Base-by-base conservation (phyloP, 768 basidiomycete genomes). In the Phanerochaete carnosa region DNA sequence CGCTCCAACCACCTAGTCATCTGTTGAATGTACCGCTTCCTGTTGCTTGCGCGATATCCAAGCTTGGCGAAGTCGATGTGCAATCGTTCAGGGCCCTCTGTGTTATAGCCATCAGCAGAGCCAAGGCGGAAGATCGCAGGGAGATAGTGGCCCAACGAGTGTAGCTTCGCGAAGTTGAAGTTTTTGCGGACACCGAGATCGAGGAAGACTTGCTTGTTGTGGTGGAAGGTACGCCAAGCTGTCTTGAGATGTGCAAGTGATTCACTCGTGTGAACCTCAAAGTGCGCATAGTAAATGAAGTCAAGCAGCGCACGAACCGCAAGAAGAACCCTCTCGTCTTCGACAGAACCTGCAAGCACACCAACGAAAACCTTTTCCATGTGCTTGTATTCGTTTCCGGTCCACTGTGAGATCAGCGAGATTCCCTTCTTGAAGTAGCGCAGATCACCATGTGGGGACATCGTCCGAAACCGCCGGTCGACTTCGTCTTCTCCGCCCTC, bases 381-480 rank as follows among this genome's bases (percentile, higher is more conserved):
- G n/a, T 69, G 65, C 46, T 77, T 77, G 57, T 75, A 69, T 62
- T 83, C 78, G 0, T 64, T 70, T 1, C 79, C 80, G 0, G 79
- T 79, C 77, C 76, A 78, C 55, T 80, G 78, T 5, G 74, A 69
- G 1, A 76, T 64, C 0, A 61, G 33, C 0, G 73, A 76, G n/a
- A 82, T 79, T 0, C 80, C 79, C 6, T 74, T 75, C 33, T 71
- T 71, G 69, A 82, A 80, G 52, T 77, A 74, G 0, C 75, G 73
- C 0, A 80, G 62, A 0, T 68, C 67, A 35, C 67, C 66, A 58
- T 69, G 69, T 2, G 61, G 65, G 2, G 73, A 70, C 43, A 79
- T 64, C 1, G 65, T 55, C 8, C 68, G 64, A 59, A 74, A 75
- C 0, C 73, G 70, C 1, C 66, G 66, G 65, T 82, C 80, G 49